Evolutionary conservation across 1,284 basidiomycete genomes (phyloP).

Genomic region (Ganoderma boninense): DNA sequence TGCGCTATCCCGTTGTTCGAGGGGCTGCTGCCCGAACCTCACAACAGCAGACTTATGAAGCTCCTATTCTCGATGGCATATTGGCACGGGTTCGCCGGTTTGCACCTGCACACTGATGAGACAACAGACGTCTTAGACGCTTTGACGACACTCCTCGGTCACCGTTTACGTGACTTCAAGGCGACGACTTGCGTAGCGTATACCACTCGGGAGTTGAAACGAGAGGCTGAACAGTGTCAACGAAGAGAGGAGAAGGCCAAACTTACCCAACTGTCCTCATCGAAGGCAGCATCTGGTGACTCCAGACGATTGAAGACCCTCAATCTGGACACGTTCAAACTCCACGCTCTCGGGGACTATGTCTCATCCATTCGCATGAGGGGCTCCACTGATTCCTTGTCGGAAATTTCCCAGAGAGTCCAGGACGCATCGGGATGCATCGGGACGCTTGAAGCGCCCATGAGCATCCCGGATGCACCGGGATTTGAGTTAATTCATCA

Average conservation of each 20-base stretch:
- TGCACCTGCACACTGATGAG: constrained; percentile 40
- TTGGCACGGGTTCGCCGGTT: constrained; percentile 43
- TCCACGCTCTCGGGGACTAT: constrained; percentile 38
- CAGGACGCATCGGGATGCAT: too few species aligned
- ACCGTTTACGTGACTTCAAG: not conserved
- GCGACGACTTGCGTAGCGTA: not conserved
- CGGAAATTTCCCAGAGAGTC: too few species aligned
- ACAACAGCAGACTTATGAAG: constrained; percentile 29
- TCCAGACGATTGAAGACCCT: constrained; percentile 18
- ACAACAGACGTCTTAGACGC: constrained; percentile 30
- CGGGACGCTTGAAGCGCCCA: too few species aligned
- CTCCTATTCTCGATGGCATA: constrained; percentile 37
- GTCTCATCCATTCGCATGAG: constrained; percentile 21
- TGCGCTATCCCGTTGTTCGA: not conserved
- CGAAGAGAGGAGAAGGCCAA: constrained; percentile 22
- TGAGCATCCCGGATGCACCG: too few species aligned
- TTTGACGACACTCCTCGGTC: not conserved
- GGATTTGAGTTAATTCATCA: too few species aligned
- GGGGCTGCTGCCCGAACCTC: not conserved
- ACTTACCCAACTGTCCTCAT: constrained; percentile 18
- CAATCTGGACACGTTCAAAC: constrained; percentile 36
- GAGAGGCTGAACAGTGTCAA: not conserved
- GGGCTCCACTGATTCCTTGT: constrained; percentile 27
- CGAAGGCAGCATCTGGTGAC: not conserved
- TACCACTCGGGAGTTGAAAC: not conserved